Evolutionary conservation across 2,329 filamentous ascomycete species (phyloP).

Genomic region (Talaromyces sp.): DNA sequence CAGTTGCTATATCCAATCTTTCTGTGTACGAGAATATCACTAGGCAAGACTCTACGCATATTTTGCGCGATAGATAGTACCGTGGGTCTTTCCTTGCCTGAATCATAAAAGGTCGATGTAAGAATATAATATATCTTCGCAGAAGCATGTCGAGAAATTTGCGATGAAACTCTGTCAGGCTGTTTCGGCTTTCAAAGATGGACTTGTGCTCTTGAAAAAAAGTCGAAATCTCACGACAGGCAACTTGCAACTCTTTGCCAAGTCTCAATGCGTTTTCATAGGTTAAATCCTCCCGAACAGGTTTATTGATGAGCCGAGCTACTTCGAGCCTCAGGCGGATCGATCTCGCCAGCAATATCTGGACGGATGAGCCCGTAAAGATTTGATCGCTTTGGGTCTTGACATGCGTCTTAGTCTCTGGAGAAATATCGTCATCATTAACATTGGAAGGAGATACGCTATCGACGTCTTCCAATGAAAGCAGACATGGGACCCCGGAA

Average conservation of each 20-base stretch:
- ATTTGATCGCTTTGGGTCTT: background rate
- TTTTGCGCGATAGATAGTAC: constrained; percentile 8
- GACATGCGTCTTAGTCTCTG: background rate
- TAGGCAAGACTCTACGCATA: constrained; percentile 8
- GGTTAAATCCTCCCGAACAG: constrained; percentile 12
- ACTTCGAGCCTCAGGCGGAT: constrained; percentile 5
- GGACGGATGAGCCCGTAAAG: constrained; percentile 8
- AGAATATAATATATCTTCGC: constrained; percentile 7
- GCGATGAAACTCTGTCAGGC: constrained; percentile 2
- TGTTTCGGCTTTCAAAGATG: background rate
- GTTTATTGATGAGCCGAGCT: constrained; percentile 5
- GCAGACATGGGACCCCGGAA: constrained; percentile 48
- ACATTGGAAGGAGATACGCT: constrained; percentile 47
- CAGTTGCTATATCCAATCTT: constrained; percentile 10
- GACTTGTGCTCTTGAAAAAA: constrained; percentile 1
- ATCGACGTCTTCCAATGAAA: constrained; percentile 45
- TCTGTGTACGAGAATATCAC: constrained; percentile 14
- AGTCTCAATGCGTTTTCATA: constrained; percentile 7
- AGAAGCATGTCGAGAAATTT: constrained; percentile 6
- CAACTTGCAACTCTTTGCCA: constrained; percentile 1
- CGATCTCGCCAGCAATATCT: constrained; percentile 5
- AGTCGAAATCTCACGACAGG: background rate
- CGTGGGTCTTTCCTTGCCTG: constrained; percentile 7
- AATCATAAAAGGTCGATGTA: constrained; percentile 10
- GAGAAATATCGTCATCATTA: constrained; percentile 44